Evolutionary conservation across 2,329 filamentous ascomycete genomes (phyloP).

Genomic region (Coniochaeta ligniaria): DNA sequence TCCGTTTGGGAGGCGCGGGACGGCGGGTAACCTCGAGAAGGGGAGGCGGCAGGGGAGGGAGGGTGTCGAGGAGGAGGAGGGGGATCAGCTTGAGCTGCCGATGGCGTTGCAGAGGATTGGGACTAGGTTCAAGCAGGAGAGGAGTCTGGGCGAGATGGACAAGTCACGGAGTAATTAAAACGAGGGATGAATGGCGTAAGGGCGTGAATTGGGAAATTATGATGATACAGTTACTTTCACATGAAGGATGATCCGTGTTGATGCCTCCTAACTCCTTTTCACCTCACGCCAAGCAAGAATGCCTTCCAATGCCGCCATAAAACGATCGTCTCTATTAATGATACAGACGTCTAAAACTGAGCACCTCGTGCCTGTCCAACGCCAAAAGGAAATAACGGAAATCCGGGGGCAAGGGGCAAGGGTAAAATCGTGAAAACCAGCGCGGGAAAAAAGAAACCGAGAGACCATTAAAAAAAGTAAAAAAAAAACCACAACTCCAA

Average conservation of each 20-base stretch:
- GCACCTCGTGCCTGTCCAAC: too few species aligned
- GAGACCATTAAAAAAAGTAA: too few species aligned
- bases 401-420: neutral
- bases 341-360: too few species aligned
- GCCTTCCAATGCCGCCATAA: too few species aligned
- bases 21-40: neutral
- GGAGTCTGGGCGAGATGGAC: neutral
- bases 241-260: neutral
- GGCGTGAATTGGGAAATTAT: neutral
- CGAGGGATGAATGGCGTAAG: neutral
- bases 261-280: neutral
- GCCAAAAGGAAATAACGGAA: neutral
- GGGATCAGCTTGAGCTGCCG: neutral
- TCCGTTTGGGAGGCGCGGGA: neutral
- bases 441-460: neutral
- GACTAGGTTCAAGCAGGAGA: constrained; percentile 2
- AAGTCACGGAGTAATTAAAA: neutral
- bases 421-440: neutral
- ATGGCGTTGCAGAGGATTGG: constrained; percentile 4
- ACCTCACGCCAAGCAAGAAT: too few species aligned
- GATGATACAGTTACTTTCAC: neutral
- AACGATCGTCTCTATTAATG: too few species aligned
- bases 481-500: neutral
- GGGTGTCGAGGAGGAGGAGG: neutral
- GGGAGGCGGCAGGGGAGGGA: neutral